A percentile compares a stretch with the other conserved stretches of the same genome.
Conservation (phyloP, 2,329 filamentous ascomycete genomes). For the Knufia fluminis region DNA sequence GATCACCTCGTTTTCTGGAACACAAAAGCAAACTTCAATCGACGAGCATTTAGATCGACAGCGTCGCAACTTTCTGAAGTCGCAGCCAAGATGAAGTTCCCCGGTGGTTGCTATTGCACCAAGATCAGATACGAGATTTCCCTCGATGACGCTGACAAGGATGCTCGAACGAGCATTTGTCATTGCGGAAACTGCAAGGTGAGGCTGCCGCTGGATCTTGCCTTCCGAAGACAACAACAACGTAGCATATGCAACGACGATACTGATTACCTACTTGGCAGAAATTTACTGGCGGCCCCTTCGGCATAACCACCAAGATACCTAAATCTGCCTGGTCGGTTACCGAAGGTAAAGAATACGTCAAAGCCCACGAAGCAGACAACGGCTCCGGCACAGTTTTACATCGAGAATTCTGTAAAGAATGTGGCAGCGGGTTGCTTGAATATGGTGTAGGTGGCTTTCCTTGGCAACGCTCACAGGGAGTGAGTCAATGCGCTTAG, state of each 20-base stretch:
- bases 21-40: background rate
- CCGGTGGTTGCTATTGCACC: conserved; percentile 39
- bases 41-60: background rate
- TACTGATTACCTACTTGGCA: background rate
- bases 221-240: too few species aligned
- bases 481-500: background rate
- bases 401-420: conserved; percentile 45
- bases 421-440: conserved; percentile 43
- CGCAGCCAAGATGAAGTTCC: background rate
- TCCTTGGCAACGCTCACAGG: conserved; percentile 2
- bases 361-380: conserved; percentile 40
- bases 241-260: too few species aligned
- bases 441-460: conserved; percentile 41
- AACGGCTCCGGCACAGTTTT: conserved; percentile 35
- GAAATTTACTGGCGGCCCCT: conserved; percentile 22
- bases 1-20: conserved; percentile 2
- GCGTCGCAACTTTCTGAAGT: background rate
- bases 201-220: background rate
- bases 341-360: conserved; percentile 26
- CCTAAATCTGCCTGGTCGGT: conserved; percentile 37
- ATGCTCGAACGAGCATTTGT: conserved; percentile 43
- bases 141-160: conserved; percentile 36
- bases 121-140: conserved; percentile 39
- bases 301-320: conserved; percentile 45
- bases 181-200: conserved; percentile 47